These are phyloP conservation scores for Talaromyces pinophilus DNA, from an alignment of 2,329 filamentous ascomycete species.

Conservation along the genomic window DNA sequence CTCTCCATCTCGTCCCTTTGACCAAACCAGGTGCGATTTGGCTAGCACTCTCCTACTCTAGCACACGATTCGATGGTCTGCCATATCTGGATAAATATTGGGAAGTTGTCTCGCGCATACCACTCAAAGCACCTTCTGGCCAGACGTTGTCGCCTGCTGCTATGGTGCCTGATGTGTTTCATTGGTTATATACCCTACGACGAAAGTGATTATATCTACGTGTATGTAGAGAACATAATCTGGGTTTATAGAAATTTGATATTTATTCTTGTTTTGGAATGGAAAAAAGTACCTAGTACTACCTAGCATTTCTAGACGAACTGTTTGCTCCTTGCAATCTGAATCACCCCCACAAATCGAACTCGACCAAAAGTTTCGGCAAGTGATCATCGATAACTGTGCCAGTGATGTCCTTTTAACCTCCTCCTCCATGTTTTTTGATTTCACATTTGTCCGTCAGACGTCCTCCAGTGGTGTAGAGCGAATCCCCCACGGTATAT, in stretches of 20 bases:
- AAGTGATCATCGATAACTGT: neutral
- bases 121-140: conserved; percentile 37
- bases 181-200: conserved; percentile 39
- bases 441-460: neutral
- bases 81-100: conserved; percentile 31
- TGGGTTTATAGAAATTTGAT: neutral
- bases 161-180: conserved; percentile 37
- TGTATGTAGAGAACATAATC: neutral
- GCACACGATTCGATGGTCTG: conserved; percentile 35
- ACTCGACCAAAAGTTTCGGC: neutral
- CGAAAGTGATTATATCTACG: conserved; percentile 16
- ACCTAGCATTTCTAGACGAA: neutral
- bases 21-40: conserved; percentile 33
- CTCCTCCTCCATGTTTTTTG: neutral
- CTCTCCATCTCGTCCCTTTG: conserved; percentile 35
- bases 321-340: neutral
- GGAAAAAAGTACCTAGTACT: neutral
- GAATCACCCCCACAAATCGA: neutral
- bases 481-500: neutral
- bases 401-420: neutral
- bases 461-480: neutral
- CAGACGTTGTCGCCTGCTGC: conserved; percentile 30
- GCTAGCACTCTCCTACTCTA: conserved; percentile 39
- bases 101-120: conserved; percentile 32
- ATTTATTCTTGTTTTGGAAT: neutral